Base-by-base conservation (phyloP, 306 rosid genomes). In the Glycyrrhiza uralensis region DNA sequence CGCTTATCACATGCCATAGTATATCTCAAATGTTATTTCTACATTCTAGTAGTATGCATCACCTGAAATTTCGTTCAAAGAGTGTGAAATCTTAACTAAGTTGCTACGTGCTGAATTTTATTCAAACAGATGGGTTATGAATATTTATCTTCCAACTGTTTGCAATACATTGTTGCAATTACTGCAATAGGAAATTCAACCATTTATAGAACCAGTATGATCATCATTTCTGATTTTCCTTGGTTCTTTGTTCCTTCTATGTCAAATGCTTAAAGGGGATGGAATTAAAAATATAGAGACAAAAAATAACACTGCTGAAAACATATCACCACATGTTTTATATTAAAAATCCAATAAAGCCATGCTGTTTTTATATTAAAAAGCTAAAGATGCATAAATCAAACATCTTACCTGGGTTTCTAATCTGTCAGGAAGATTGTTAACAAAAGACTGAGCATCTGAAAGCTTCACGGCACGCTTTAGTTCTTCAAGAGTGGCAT, bases 341-440 rank as follows among this genome's bases (percentile, higher is more conserved):
- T 17, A 60, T 60, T 17, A 18, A 42, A 10, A 50, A 20, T 42
- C 38, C 15, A 20, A 22, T 51, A 2, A 22, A 51, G 17, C 7
- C 58, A 41, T 66, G 42, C 1, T 11, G 74, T 47, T 51, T n/a
- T 77, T 58, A 20, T 13, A 57, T 46, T 24, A 18, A 51, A 13
- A 66, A 42, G 50, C 52, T 4, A 35, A 39, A 56, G 8, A 69
- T 55, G 46, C 12, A 76, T 17, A 26, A 3, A 74, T 56, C 57
- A 29, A 29, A 38, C 26, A 75, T 51, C 6, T 35, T 78, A 88
- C 98, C 97, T 89, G 98, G 76, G 98, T 93, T 56, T 93, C 98
- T 58, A 90, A 85, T 82, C 94, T 80, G 2, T 93, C 90, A 38
- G 98, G 98, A 67, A 93, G 97, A 81, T 93, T 90, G 83, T 83